Percentiles rank a stretch among this genome's conserved stretches.
phyloP scores from a whole-genome alignment of 225 moss, liverwort and hornwort species.

The Marchantia polymorpha region DNA sequence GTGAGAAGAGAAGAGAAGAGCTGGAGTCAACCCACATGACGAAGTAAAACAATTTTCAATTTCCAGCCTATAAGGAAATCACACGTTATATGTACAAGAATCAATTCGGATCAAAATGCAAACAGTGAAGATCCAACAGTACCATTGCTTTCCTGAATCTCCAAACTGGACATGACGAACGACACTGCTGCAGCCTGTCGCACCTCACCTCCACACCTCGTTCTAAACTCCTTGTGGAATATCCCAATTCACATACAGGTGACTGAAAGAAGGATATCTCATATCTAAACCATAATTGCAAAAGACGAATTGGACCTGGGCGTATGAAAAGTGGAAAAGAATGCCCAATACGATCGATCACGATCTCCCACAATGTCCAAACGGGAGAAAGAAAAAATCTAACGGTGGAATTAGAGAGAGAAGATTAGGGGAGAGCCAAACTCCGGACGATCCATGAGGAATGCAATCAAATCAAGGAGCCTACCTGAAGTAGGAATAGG shows the following conservation, averaged over 20 bases:
- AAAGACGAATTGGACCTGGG: neutral
- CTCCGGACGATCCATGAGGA: neutral
- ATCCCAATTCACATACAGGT: neutral
- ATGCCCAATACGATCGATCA: neutral
- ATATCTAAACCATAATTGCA: neutral
- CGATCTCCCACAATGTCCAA: neutral
- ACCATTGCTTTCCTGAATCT: neutral
- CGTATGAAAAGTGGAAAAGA: neutral
- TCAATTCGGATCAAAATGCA: neutral
- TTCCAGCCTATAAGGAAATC: neutral
- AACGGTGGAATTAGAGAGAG: neutral
- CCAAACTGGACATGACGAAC: neutral
- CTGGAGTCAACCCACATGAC: conserved; percentile 6
- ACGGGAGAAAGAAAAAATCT: neutral
- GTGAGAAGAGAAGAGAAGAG: neutral
- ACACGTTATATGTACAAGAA: neutral
- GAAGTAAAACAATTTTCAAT: neutral
- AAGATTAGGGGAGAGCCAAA: neutral
- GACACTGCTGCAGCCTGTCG: neutral
- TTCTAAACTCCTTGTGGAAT: neutral
- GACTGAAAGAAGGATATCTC: neutral
- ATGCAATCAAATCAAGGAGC: neutral
- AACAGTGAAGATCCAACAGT: neutral
- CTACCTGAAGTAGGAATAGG: neutral
- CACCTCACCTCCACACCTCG: too few relatives aligned